Conservation (phyloP, 495 filamentous ascomycete species). For the Penicillium lagena region DNA sequence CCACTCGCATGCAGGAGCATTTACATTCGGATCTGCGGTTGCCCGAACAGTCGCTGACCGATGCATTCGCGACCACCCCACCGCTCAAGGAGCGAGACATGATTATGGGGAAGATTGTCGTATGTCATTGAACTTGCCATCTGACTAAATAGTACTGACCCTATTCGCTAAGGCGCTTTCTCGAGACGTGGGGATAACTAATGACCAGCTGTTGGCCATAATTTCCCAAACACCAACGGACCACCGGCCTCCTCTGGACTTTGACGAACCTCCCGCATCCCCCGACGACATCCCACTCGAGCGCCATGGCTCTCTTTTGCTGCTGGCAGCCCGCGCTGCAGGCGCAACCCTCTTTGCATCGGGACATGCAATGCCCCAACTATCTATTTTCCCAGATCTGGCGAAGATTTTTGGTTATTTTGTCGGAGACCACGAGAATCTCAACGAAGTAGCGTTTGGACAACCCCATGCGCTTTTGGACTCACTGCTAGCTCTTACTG, state of each 20-base stretch:
- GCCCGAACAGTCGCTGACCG: slow-evolving; percentile 46
- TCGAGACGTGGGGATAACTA: slow-evolving; percentile 57
- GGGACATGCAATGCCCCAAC: slow-evolving; percentile 17
- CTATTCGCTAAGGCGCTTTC: slow-evolving; percentile 52
- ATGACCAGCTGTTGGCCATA: slow-evolving; percentile 45
- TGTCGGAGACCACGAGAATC: slow-evolving; percentile 40
- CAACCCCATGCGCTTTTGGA: slow-evolving; percentile 37
- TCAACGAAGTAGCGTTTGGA: slow-evolving; percentile 33
- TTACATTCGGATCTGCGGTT: slow-evolving; percentile 45
- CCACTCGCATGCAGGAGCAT: slow-evolving; percentile 68
- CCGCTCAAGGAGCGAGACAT: slow-evolving; percentile 57
- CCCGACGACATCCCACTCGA: slow-evolving; percentile 68
- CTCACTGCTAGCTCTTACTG: slow-evolving; percentile 30
- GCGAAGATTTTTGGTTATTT: slow-evolving; percentile 53
- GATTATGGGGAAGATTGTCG: slow-evolving; percentile 70
- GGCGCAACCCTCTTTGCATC: slow-evolving; percentile 26
- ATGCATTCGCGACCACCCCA: slow-evolving; percentile 57
- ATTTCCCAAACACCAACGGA: slow-evolving; percentile 20
- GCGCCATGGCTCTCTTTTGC: slow-evolving; percentile 58
- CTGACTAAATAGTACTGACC: neutral
- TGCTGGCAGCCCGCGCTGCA: slow-evolving; percentile 49
- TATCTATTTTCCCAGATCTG: slow-evolving; percentile 62
- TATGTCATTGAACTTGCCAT: slow-evolving; percentile 31
- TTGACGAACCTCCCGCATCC: slow-evolving; percentile 36
- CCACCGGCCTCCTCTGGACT: slow-evolving; percentile 34